Conservation (phyloP, 495 filamentous ascomycete genomes). For the Talaromyces trachyspermus region DNA sequence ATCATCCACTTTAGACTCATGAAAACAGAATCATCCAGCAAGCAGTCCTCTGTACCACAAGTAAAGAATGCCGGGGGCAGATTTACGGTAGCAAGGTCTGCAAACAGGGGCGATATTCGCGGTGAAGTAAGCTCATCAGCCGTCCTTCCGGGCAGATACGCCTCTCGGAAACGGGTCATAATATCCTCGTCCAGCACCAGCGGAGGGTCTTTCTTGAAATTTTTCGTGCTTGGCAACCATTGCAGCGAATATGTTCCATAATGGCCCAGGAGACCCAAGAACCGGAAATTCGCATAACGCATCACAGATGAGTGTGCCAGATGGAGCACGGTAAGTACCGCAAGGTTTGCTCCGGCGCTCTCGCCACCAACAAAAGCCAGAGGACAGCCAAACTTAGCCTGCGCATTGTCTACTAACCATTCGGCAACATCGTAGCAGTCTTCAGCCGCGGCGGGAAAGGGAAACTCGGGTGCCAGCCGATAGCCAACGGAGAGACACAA, state of each 20-base stretch:
- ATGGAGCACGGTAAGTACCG: slow-evolving; percentile 33
- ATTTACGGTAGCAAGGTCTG: slow-evolving; percentile 32
- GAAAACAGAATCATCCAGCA: slow-evolving; percentile 49
- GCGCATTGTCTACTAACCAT: slow-evolving; percentile 40
- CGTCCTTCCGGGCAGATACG: slow-evolving; percentile 34
- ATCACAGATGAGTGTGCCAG: slow-evolving; percentile 26
- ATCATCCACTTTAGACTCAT: slow-evolving; percentile 47
- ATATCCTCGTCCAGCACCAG: slow-evolving; percentile 31
- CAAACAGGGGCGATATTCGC: slow-evolving; percentile 34
- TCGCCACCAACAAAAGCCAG: slow-evolving; percentile 23
- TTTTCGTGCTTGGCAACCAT: slow-evolving; percentile 23
- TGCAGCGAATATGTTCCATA: slow-evolving; percentile 41
- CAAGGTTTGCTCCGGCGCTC: slow-evolving; percentile 42
- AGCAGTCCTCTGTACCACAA: slow-evolving; percentile 44
- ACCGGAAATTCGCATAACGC: slow-evolving; percentile 19
- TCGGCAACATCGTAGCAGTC: slow-evolving; percentile 49
- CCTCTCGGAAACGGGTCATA: slow-evolving; percentile 32
- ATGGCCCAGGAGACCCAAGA: slow-evolving; percentile 36
- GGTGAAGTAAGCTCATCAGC: slow-evolving; percentile 26
- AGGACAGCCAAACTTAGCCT: slow-evolving; percentile 15
- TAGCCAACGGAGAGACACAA: slow-evolving; percentile 50
- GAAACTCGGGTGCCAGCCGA: slow-evolving; percentile 52
- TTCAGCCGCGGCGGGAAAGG: slow-evolving; percentile 42
- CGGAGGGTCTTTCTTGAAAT: slow-evolving; percentile 17
- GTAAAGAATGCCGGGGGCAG: slow-evolving; percentile 47